Evolutionary conservation across 202 grass and related monocot species (phyloP).

Genomic region (Musa balbisiana): DNA sequence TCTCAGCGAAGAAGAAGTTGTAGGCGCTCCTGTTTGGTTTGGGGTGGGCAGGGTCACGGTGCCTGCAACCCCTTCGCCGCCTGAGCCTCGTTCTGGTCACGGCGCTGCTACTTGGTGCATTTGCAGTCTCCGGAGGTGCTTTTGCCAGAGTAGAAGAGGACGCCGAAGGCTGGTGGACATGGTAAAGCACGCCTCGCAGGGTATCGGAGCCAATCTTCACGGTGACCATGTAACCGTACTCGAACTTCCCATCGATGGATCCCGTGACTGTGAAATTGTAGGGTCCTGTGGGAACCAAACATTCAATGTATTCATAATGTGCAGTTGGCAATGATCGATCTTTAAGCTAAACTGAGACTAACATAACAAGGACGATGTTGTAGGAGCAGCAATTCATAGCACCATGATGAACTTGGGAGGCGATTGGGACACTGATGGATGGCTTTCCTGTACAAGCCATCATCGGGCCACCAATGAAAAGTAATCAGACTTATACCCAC

Average conservation of each 20-base stretch:
- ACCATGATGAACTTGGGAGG: no score
- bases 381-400: no score
- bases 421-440: no score
- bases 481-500: no score
- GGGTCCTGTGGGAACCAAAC: slow-evolving; percentile 3
- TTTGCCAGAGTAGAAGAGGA: neutral
- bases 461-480: no score
- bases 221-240: slow-evolving; percentile 40
- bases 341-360: neutral
- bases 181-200: slow-evolving; percentile 39
- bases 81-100: neutral
- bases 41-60: slow-evolving; percentile 31
- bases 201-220: slow-evolving; percentile 39
- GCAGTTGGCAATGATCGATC: neutral
- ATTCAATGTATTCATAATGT: neutral
- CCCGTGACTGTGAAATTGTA: slow-evolving; percentile 37
- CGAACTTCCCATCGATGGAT: slow-evolving; percentile 47
- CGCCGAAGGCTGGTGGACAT: slow-evolving; percentile 19
- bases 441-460: no score
- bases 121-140: neutral
- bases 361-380: no score
- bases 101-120: neutral
- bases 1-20: slow-evolving; percentile 49
- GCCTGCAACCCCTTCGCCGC: slow-evolving; percentile 20
- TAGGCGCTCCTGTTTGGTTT: slow-evolving; percentile 47